phyloP scores from a whole-genome alignment of 176 grass and related monocot genomes.

The Puya raimondii region DNA sequence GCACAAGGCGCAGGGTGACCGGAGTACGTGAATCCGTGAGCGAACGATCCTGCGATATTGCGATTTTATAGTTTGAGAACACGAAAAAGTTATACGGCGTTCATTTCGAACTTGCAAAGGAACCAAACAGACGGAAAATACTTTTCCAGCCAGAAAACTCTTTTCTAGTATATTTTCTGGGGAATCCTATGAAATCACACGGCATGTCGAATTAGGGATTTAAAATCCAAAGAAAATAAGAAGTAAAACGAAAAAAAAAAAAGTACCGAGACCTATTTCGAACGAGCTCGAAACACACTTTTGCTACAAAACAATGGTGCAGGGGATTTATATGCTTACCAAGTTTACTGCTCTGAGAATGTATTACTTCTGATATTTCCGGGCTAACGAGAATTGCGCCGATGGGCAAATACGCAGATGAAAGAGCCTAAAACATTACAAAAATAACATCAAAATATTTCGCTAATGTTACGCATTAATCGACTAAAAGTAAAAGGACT shows the following conservation, averaged over 20 bases:
- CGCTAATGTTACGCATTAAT: constrained; percentile 2
- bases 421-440: constrained; percentile 62
- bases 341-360: constrained; percentile 96
- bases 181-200: too few species aligned
- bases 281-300: too few species aligned
- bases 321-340: constrained; percentile 33
- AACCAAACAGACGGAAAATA: neutral
- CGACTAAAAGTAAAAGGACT: constrained; percentile 1
- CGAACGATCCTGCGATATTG: constrained; percentile 60
- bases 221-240: neutral
- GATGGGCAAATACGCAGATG: constrained; percentile 86
- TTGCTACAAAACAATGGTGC: too few species aligned
- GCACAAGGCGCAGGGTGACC: constrained; percentile 87
- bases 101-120: too few species aligned
- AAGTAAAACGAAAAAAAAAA: neutral
- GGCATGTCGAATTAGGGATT: too few species aligned
- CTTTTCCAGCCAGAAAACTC: too few species aligned
- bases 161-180: too few species aligned
- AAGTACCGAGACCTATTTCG: neutral
- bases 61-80: too few species aligned
- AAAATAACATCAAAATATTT: constrained; percentile 10
- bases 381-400: constrained; percentile 84
- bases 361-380: constrained; percentile 76
- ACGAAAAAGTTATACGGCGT: too few species aligned
- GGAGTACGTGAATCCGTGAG: constrained; percentile 95